phyloP scores from a whole-genome alignment of 2,329 filamentous ascomycete genomes.

The Aureobasidium sp. region DNA sequence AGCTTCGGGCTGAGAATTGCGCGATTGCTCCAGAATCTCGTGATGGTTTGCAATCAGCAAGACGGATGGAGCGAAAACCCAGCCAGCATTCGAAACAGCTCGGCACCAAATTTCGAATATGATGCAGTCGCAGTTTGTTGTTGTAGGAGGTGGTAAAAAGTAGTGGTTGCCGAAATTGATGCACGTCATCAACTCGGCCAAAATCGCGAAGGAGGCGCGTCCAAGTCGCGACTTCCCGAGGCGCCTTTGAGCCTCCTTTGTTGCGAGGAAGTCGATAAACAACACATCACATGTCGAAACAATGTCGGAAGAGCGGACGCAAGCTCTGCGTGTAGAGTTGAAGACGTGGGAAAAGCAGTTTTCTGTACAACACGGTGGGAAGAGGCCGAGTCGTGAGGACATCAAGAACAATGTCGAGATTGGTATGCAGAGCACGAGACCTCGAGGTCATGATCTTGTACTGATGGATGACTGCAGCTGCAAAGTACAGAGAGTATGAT shows the following conservation, averaged over 20 bases:
- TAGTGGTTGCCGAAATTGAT: neutral
- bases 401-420: conserved; percentile 67
- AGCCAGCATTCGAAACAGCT: neutral
- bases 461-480: conserved; percentile 39
- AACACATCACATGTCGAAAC: neutral
- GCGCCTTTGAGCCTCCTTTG: neutral
- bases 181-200: neutral
- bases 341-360: conserved; percentile 69
- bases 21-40: neutral
- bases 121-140: neutral
- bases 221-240: neutral
- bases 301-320: conserved; percentile 10
- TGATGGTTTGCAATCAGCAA: neutral
- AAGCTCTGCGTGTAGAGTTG: conserved; percentile 53
- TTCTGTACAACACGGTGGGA: conserved; percentile 52
- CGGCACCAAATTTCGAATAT: too few species aligned
- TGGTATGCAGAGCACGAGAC: conserved; percentile 41
- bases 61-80: neutral
- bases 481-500: conserved; percentile 71
- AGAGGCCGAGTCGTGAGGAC: conserved; percentile 63
- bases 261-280: neutral
- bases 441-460: neutral
- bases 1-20: conserved; percentile 2
- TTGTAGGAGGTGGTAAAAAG: neutral
- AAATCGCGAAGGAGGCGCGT: conserved; percentile 2